phyloP scores from a whole-genome alignment of 2,329 filamentous ascomycete species.

The Botrytis sinoallii region DNA sequence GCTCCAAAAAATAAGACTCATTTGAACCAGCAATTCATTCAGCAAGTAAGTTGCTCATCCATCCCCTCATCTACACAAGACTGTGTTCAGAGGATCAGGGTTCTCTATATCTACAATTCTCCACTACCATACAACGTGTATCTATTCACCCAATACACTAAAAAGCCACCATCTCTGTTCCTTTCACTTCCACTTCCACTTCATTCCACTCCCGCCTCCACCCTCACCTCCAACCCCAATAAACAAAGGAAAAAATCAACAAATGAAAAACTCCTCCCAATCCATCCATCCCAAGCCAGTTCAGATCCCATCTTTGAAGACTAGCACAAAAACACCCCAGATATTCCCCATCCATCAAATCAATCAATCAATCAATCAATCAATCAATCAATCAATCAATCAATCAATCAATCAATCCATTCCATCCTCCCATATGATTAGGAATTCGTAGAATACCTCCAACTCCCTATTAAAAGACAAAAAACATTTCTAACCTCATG shows the following conservation, averaged over 20 bases:
- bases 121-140: not conserved
- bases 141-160: not conserved
- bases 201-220: not conserved
- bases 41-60: not conserved
- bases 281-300: not conserved
- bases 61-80: not conserved
- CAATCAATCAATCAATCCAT: conserved; percentile 10
- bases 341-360: conserved; percentile 4
- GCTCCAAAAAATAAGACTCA: not conserved
- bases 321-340: not conserved
- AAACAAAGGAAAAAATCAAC: not conserved
- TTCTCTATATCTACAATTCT: not conserved
- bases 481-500: conserved; percentile 15
- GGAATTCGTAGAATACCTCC: not conserved
- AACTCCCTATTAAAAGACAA: conserved; percentile 10
- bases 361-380: conserved; percentile 12
- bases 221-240: not conserved
- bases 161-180: not conserved
- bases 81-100: not conserved
- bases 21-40: not conserved
- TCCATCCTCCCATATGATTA: not conserved
- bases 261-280: not conserved
- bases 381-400: conserved; percentile 8
- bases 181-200: not conserved
- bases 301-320: not conserved